These are phyloP conservation scores for Combretum micranthum DNA, from an alignment of 345 rosid species.

Conservation along the genomic window DNA sequence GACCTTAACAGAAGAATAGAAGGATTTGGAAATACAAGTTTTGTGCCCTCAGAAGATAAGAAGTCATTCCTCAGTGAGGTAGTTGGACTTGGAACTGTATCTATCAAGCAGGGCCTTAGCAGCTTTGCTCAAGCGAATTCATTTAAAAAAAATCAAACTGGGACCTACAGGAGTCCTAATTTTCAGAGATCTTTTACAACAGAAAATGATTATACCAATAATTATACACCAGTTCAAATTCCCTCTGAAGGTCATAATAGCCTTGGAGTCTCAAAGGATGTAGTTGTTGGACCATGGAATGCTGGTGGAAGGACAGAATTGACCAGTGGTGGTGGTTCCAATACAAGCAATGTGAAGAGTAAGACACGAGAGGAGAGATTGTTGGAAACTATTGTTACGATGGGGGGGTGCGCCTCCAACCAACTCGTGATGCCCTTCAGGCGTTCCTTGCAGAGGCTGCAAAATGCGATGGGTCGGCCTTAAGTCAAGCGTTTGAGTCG, in stretches of 20 bases:
- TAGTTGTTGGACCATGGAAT: conserved; percentile 56
- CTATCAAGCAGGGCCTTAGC: conserved; percentile 86
- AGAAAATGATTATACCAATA: conserved; percentile 53
- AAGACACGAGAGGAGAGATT: conserved; percentile 85
- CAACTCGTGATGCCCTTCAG: conserved; percentile 89
- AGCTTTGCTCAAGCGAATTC: conserved; percentile 65
- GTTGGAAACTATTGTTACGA: conserved; percentile 85
- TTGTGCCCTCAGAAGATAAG: conserved; percentile 65
- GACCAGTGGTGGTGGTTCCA: conserved; percentile 37
- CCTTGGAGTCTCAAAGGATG: conserved; percentile 37
- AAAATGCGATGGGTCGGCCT: conserved; percentile 63
- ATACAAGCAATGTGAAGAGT: conserved; percentile 36
- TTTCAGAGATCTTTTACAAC: conserved; percentile 77
- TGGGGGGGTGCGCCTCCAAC: conserved; percentile 94
- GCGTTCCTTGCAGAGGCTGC: conserved; percentile 80
- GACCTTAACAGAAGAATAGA: conserved; percentile 64
- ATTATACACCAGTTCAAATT: conserved; percentile 64
- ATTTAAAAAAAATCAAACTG: conserved; percentile 54
- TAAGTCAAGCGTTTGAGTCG: conserved; percentile 71
- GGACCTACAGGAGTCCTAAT: conserved; percentile 75
- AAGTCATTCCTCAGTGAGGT: conserved; percentile 91
- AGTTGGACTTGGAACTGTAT: conserved; percentile 87
- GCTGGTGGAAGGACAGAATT: conserved; percentile 35
- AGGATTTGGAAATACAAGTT: conserved; percentile 93
- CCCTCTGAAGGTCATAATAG: conserved; percentile 36